phyloP scores from a whole-genome alignment of 2,329 filamentous ascomycete genomes.

The Arthrobotrys conoides region DNA sequence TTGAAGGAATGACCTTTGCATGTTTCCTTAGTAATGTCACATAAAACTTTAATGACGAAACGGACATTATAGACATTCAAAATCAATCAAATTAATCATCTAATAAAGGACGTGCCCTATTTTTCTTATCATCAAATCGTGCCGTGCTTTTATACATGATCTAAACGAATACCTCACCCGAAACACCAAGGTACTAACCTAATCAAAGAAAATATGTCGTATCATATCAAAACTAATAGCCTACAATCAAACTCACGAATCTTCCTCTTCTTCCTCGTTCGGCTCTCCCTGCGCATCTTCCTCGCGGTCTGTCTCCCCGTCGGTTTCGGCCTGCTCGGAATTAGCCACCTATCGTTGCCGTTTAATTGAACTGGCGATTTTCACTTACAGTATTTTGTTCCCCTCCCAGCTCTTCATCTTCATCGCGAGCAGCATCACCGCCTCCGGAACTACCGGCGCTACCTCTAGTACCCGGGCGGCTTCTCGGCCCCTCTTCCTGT shows the following conservation, averaged over 20 bases:
- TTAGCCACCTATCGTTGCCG: constrained; percentile 70
- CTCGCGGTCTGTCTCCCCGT: constrained; percentile 65
- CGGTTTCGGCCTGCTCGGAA: constrained; percentile 63
- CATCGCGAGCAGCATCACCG: constrained; percentile 66
- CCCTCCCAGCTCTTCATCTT: constrained; percentile 61
- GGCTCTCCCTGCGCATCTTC: constrained; percentile 65
- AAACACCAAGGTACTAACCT: constrained; percentile 40
- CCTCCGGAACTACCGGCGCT: constrained; percentile 65
- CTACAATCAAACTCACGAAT: constrained; percentile 62
- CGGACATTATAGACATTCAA: constrained; percentile 34
- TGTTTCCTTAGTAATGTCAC: constrained; percentile 31
- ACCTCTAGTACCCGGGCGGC: constrained; percentile 68
- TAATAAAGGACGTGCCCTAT: constrained; percentile 10
- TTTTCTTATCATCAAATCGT: not conserved
- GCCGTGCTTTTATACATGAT: constrained; percentile 19
- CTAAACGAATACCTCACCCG: constrained; percentile 20
- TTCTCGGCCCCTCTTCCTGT: constrained; percentile 63
- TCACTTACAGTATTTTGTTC: constrained; percentile 64
- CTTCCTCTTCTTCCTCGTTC: constrained; percentile 64
- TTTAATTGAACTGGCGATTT: constrained; percentile 69
- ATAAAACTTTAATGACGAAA: constrained; percentile 39
- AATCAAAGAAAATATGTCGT: constrained; percentile 2
- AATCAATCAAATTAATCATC: constrained; percentile 30
- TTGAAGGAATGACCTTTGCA: constrained; percentile 9
- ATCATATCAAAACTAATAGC: constrained; percentile 58